phyloP scores from a whole-genome alignment of 2,329 filamentous ascomycete genomes.

The Huntiella savannae region DNA sequence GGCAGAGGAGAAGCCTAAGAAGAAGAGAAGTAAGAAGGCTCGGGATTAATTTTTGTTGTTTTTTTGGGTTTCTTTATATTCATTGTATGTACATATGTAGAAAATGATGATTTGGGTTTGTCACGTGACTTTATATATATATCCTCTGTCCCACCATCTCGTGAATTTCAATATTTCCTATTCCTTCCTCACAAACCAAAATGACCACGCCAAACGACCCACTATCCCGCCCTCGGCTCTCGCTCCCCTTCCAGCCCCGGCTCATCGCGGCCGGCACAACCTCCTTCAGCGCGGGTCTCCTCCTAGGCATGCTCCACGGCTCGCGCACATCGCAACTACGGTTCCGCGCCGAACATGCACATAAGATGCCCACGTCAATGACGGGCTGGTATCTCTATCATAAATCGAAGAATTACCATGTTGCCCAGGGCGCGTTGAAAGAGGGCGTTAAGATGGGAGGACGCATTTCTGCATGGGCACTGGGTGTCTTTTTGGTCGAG shows the following conservation, averaged over 20 bases:
- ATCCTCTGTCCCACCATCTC: neutral
- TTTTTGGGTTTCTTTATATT: neutral
- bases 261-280: constrained; percentile 44
- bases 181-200: too few species aligned
- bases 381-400: constrained; percentile 97
- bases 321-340: constrained; percentile 56
- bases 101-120: neutral
- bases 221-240: constrained; percentile 26
- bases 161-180: too few species aligned
- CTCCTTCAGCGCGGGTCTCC: constrained; percentile 49
- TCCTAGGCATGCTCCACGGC: constrained; percentile 53
- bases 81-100: neutral
- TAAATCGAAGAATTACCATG: constrained; percentile 89
- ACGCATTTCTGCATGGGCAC: constrained; percentile 52
- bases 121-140: neutral
- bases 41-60: constrained; percentile 5
- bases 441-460: constrained; percentile 61
- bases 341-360: constrained; percentile 90
- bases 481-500: constrained; percentile 63
- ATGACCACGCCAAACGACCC: neutral
- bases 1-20: constrained; percentile 27
- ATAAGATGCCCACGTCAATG: constrained; percentile 67
- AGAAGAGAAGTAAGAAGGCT: constrained; percentile 32
- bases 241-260: constrained; percentile 44
- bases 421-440: constrained; percentile 55